Conservation (phyloP, 2,329 filamentous ascomycete species). For the Neurospora sp. region DNA sequence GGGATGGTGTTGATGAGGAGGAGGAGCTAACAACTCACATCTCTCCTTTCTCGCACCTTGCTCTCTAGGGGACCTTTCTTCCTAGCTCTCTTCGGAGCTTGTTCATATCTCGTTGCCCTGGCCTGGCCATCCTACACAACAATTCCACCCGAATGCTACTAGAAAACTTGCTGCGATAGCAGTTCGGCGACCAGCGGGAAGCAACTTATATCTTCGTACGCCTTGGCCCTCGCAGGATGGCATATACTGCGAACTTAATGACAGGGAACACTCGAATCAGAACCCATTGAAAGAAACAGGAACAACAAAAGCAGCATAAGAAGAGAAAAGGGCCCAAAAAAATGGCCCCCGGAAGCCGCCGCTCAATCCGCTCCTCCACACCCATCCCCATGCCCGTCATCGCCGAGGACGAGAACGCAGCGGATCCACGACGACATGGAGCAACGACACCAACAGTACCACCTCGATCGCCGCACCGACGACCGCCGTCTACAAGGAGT, state of each 20-base stretch:
- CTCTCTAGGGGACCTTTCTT: not conserved
- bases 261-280: not conserved
- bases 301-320: not conserved
- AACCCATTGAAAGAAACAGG: not conserved
- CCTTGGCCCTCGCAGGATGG: not conserved
- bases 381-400: slow-evolving; percentile 6
- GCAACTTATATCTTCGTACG: not conserved
- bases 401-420: slow-evolving; percentile 2
- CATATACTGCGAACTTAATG: not conserved
- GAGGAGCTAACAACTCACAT: not conserved
- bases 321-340: not conserved
- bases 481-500: slow-evolving; percentile 2
- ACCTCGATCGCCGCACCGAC: not conserved
- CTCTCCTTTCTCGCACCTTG: not conserved
- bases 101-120: not conserved
- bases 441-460: not conserved
- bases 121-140: not conserved
- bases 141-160: not conserved
- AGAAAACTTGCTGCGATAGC: not conserved
- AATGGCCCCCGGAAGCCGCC: slow-evolving; percentile 6
- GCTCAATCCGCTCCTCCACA: not conserved
- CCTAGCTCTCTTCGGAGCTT: not conserved
- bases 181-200: not conserved
- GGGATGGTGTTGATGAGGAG: not conserved
- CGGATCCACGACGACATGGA: not conserved